Conservation (phyloP, 1,284 basidiomycete species). For the Salmacisia buchloeana region DNA sequence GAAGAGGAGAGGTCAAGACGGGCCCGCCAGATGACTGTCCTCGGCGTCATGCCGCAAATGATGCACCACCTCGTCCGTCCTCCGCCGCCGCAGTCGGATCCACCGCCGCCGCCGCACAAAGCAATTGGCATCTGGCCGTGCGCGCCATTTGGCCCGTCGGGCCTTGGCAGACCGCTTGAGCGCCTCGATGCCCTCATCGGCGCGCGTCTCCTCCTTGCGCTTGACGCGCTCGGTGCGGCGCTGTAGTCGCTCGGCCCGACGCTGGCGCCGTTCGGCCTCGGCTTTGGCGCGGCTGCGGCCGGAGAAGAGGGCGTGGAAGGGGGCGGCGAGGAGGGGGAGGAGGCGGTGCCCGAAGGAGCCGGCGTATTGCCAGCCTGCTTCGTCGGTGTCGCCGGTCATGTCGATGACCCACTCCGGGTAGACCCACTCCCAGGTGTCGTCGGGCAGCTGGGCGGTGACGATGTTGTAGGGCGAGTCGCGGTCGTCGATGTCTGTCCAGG, state of each 20-base stretch:
- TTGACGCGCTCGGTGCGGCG: slow-evolving; percentile 21
- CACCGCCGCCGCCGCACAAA: slow-evolving; percentile 46
- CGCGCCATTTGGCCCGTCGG: slow-evolving; percentile 37
- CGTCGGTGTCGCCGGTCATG: slow-evolving; percentile 49
- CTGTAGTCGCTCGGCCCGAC: not conserved
- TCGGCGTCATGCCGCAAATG: too few relatives aligned
- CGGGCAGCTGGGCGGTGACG: slow-evolving; percentile 46
- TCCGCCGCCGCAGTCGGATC: slow-evolving; percentile 39
- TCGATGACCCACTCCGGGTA: slow-evolving; percentile 47
- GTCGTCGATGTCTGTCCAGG: slow-evolving; percentile 36
- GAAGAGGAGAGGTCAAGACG: too few relatives aligned
- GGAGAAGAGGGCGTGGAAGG: not conserved
- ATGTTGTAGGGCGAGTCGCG: slow-evolving; percentile 42
- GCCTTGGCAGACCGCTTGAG: slow-evolving; percentile 36
- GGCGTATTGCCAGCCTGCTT: slow-evolving; percentile 49
- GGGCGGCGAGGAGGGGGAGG: slow-evolving; percentile 6
- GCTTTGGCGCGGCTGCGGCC: not conserved
- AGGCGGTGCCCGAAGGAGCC: slow-evolving; percentile 37
- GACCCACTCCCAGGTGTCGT: slow-evolving; percentile 49
- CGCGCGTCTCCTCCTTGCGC: slow-evolving; percentile 27
- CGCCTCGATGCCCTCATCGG: slow-evolving; percentile 45
- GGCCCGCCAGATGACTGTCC: too few relatives aligned
- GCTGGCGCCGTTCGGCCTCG: not conserved
- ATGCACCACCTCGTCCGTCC: slow-evolving; percentile 3
- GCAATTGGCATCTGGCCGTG: slow-evolving; percentile 30